Evolutionary conservation across 2,329 filamentous ascomycete genomes (phyloP).

Genomic region (Lomentospora prolificans): DNA sequence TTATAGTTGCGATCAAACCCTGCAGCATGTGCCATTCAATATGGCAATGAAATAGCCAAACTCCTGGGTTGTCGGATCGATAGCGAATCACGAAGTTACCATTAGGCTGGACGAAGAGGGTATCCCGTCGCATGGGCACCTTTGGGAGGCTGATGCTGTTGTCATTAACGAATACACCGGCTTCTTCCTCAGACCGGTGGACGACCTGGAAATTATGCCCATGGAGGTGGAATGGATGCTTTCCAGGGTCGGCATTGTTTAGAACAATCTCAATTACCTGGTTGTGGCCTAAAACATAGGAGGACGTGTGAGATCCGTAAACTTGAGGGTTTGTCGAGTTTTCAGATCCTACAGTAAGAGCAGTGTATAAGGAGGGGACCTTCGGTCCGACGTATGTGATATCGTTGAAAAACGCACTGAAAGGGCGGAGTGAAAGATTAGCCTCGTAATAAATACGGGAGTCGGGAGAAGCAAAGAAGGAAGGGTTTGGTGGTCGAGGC

Average conservation of each 20-base stretch:
- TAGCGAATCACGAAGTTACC: constrained; percentile 63
- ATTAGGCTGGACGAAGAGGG: constrained; percentile 51
- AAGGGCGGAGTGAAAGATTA: constrained; percentile 38
- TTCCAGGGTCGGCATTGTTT: constrained; percentile 64
- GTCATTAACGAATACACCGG: constrained; percentile 41
- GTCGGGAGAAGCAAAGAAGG: neutral
- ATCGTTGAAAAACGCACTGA: constrained; percentile 60
- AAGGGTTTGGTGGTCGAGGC: neutral
- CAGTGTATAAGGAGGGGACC: constrained; percentile 73
- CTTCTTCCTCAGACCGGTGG: constrained; percentile 47
- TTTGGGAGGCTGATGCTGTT: constrained; percentile 37
- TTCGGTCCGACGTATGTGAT: constrained; percentile 65
- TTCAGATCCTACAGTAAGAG: constrained; percentile 52
- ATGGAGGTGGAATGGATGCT: constrained; percentile 71
- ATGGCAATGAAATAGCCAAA: constrained; percentile 73
- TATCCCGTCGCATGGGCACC: constrained; percentile 59
- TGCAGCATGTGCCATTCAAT: constrained; percentile 67
- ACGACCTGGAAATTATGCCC: constrained; percentile 66
- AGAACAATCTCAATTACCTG: constrained; percentile 64
- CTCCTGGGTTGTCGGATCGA: constrained; percentile 52
- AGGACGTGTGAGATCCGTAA: constrained; percentile 57
- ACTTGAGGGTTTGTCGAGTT: constrained; percentile 46
- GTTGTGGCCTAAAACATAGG: constrained; percentile 57
- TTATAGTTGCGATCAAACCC: constrained; percentile 55
- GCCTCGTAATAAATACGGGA: too few relatives aligned